Evolutionary conservation across 2,329 filamentous ascomycete genomes (phyloP).

Genomic region (Graphium sp.): DNA sequence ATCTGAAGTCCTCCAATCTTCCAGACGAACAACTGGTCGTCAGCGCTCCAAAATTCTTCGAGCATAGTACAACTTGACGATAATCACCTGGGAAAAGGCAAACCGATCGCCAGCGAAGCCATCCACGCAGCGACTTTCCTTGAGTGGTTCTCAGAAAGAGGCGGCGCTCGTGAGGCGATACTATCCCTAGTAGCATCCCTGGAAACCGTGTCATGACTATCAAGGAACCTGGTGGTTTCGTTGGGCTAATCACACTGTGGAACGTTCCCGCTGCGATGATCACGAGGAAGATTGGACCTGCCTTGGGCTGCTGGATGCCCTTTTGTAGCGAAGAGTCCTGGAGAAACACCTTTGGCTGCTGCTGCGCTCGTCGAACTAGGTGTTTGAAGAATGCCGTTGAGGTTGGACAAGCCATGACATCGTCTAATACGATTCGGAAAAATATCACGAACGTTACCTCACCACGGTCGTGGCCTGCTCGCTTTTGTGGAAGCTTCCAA

Average conservation of each 20-base stretch:
- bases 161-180: slow-evolving; percentile 24
- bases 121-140: slow-evolving; percentile 41
- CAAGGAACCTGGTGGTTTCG: slow-evolving; percentile 15
- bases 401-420: too few relatives aligned
- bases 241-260: slow-evolving; percentile 20
- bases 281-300: slow-evolving; percentile 26
- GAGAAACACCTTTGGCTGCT: slow-evolving; percentile 77
- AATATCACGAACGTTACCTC: too few relatives aligned
- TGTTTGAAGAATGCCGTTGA: too few relatives aligned
- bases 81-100: slow-evolving; percentile 60
- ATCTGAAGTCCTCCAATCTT: too few relatives aligned
- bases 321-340: slow-evolving; percentile 72
- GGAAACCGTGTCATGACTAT: slow-evolving; percentile 29
- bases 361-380: slow-evolving; percentile 73
- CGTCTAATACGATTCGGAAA: too few relatives aligned
- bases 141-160: slow-evolving; percentile 51
- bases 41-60: too few relatives aligned
- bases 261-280: slow-evolving; percentile 43
- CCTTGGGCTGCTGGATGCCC: slow-evolving; percentile 56
- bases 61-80: slow-evolving; percentile 54
- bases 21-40: too few relatives aligned
- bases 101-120: slow-evolving; percentile 42
- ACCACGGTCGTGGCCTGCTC: too few relatives aligned
- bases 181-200: slow-evolving; percentile 38
- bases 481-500: too few relatives aligned